Base-by-base conservation (phyloP, 2,329 filamentous ascomycete genomes). In the Coniochaeta ligniaria region DNA sequence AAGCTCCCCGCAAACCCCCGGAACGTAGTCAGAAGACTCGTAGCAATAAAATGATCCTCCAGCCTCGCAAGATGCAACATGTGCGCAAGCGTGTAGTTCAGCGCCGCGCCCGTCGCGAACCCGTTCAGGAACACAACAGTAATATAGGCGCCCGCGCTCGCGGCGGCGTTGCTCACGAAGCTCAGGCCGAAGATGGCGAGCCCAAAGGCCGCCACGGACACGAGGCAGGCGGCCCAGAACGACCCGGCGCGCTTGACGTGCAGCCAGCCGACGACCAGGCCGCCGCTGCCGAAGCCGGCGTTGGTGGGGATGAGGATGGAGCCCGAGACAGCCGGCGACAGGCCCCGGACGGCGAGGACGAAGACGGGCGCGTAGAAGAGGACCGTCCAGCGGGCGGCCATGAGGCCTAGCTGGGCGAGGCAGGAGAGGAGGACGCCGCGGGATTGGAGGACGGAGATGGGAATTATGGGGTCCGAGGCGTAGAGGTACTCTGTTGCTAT, bases 21-120 rank as follows among this genome's bases (percentile, higher is more conserved):
- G 73, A 94, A 94, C 0, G 91, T 96, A 31, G 88, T 85, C 4
- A 94, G 74, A 47, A 96, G 77, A 14, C 90, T 89, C 0, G 88
- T 91, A 3, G 89, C 85, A 57, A 95, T 85, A 68, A 90, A 92
- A 67, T 93, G 89, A 1, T 86, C 84, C 7, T 83, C 79, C 0
- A 83, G 78, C 0, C 78, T 76, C 0, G 88, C 89, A 6, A 94
- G 78, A 70, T 95, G 89, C 5, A 96, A 79, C 6, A 93, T 72
- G 68, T 96, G 92, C 0, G 91, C 90, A 2, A 96, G 81, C 0
- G 88, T 90, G 73, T 96, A 96, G 72, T 94, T 95, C 61, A 94
- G 76, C 6, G 84, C 80, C 0, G 89, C 86, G 14, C 91, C 91
- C 0, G 88, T 89, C 63, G 82, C 82, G 50, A 92, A 77, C 0